Evolutionary conservation across 495 filamentous ascomycete genomes (phyloP).

Genomic region (Podospora bellae-mahoneyi): DNA sequence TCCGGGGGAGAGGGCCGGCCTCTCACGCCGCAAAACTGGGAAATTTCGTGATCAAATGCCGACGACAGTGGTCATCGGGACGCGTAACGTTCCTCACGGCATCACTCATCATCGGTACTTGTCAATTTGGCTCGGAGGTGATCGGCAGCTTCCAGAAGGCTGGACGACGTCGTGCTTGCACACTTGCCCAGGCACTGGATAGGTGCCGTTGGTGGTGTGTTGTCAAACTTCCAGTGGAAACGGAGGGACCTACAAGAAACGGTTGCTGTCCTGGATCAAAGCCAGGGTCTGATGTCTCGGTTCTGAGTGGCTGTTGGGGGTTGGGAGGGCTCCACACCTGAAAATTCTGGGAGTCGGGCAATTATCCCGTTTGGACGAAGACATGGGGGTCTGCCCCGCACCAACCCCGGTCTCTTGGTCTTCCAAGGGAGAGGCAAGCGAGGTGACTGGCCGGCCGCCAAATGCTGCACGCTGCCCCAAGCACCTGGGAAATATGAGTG

Average conservation of each 20-base stretch:
- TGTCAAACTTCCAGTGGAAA: background rate
- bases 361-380: slow-evolving; percentile 29
- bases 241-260: background rate
- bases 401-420: slow-evolving; percentile 3
- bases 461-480: background rate
- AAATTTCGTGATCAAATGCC: background rate
- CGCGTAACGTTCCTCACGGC: background rate
- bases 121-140: background rate
- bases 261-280: background rate
- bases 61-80: background rate
- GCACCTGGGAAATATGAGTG: background rate
- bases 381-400: slow-evolving; percentile 26
- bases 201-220: background rate
- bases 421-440: slow-evolving; percentile 27
- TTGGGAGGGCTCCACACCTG: background rate
- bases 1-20: background rate
- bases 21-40: background rate
- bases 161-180: background rate
- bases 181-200: background rate
- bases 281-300: background rate
- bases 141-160: background rate
- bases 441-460: slow-evolving; percentile 22
- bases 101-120: background rate
- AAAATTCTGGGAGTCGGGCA: slow-evolving; percentile 30
- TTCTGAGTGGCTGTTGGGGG: slow-evolving; percentile 12